Conservation (phyloP, 2,329 filamentous ascomycete species). For the Celoporthe dispersa region DNA sequence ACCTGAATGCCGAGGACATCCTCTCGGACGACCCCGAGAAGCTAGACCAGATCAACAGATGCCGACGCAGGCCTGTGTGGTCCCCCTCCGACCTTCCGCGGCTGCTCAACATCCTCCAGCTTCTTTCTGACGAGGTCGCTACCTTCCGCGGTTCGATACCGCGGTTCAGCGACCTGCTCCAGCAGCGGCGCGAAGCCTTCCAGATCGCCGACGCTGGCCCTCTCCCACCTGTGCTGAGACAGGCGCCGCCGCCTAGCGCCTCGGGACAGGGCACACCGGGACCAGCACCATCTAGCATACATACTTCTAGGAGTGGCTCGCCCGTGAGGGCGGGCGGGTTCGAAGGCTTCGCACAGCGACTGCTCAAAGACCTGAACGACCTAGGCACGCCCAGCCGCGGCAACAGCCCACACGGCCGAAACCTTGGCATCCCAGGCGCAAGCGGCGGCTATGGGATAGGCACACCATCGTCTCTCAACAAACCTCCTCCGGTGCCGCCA, state of each 20-base stretch:
- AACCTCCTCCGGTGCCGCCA: conserved; percentile 43
- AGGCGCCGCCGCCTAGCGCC: conserved; percentile 32
- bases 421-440: conserved; percentile 41
- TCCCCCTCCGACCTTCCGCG: conserved; percentile 52
- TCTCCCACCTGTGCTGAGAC: conserved; percentile 35
- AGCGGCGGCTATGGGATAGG: conserved; percentile 36
- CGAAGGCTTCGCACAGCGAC: conserved; percentile 65
- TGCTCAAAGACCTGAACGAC: conserved; percentile 66
- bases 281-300: conserved; percentile 48
- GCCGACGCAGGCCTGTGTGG: conserved; percentile 60
- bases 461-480: conserved; percentile 41
- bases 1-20: conserved; percentile 16
- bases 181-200: conserved; percentile 67
- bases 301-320: conserved; percentile 54
- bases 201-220: conserved; percentile 59
- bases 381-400: conserved; percentile 58
- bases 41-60: conserved; percentile 53
- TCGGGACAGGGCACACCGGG: conserved; percentile 35
- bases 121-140: conserved; percentile 64
- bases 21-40: conserved; percentile 45
- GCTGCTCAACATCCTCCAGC: conserved; percentile 62
- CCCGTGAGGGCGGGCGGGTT: conserved; percentile 59
- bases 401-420: conserved; percentile 54
- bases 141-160: conserved; percentile 67
- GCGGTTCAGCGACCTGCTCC: conserved; percentile 74